These are phyloP conservation scores for Talaromyces sp. DNA, from an alignment of 2,329 filamentous ascomycete species.

Conservation along the genomic window DNA sequence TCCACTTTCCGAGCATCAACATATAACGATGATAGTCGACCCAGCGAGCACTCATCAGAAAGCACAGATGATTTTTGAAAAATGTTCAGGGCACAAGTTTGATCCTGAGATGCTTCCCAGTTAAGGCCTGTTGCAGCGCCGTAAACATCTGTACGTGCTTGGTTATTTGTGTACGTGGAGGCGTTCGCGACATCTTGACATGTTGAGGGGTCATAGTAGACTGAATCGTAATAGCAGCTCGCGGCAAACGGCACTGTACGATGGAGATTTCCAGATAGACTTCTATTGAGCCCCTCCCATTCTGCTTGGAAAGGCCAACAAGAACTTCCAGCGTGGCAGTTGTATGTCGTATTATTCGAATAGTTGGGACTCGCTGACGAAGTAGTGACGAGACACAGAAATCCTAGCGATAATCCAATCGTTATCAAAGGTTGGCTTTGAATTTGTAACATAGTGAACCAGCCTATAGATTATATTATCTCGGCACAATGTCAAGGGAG, in stretches of 20 bases:
- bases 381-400: no score
- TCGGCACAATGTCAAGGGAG: no score
- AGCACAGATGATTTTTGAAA: background rate
- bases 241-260: conserved; percentile 10
- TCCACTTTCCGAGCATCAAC: conserved; percentile 3
- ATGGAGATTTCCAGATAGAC: conserved; percentile 4
- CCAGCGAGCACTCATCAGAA: conserved; percentile 1
- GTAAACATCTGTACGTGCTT: background rate
- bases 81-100: background rate
- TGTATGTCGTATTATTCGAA: background rate
- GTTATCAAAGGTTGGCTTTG: no score
- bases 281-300: conserved; percentile 13
- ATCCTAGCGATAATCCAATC: no score
- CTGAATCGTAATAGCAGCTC: conserved; percentile 8
- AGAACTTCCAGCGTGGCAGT: conserved; percentile 1
- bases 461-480: no score
- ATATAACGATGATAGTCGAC: conserved; percentile 6
- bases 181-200: conserved; percentile 4
- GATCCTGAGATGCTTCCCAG: conserved; percentile 6
- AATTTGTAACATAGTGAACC: no score
- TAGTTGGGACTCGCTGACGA: no score
- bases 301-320: conserved; percentile 7
- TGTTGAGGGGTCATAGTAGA: background rate
- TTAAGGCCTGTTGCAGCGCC: conserved; percentile 8
- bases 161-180: conserved; percentile 2